Evolutionary conservation across 257 asterid species (phyloP).

Genomic region (Dorcoceras hygrometricum): DNA sequence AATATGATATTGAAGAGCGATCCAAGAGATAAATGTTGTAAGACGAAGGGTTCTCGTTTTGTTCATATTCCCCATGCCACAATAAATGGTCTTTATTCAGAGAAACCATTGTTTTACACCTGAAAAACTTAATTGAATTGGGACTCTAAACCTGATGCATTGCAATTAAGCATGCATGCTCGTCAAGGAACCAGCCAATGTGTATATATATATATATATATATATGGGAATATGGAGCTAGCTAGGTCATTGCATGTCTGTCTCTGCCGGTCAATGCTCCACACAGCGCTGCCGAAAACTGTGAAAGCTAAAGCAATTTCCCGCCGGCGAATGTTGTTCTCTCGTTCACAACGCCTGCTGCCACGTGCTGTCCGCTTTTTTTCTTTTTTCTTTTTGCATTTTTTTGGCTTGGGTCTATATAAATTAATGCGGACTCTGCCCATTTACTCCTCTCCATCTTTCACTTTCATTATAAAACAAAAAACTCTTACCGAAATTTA

Average conservation of each 20-base stretch:
- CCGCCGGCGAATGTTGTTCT: slow-evolving; percentile 54
- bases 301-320: slow-evolving; percentile 31
- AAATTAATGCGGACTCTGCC: slow-evolving; percentile 35
- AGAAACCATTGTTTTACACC: background rate
- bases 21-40: background rate
- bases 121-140: slow-evolving; percentile 18
- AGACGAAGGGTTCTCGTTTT: background rate
- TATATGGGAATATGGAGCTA: background rate
- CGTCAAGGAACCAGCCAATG: background rate
- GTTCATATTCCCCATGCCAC: background rate
- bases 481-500: too few species aligned
- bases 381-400: background rate
- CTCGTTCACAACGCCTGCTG: slow-evolving; percentile 65
- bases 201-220: background rate
- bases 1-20: background rate
- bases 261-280: slow-evolving; percentile 39
- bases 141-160: slow-evolving; percentile 28
- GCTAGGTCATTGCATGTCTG: slow-evolving; percentile 7
- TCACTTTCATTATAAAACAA: slow-evolving; percentile 17
- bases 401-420: slow-evolving; percentile 13
- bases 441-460: slow-evolving; percentile 23
- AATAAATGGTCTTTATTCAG: background rate
- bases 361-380: slow-evolving; percentile 42
- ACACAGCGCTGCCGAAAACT: slow-evolving; percentile 41
- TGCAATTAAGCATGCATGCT: slow-evolving; percentile 12